Base-by-base conservation (phyloP, 805 yeast species). In the Huiozyma naganishii region DNA sequence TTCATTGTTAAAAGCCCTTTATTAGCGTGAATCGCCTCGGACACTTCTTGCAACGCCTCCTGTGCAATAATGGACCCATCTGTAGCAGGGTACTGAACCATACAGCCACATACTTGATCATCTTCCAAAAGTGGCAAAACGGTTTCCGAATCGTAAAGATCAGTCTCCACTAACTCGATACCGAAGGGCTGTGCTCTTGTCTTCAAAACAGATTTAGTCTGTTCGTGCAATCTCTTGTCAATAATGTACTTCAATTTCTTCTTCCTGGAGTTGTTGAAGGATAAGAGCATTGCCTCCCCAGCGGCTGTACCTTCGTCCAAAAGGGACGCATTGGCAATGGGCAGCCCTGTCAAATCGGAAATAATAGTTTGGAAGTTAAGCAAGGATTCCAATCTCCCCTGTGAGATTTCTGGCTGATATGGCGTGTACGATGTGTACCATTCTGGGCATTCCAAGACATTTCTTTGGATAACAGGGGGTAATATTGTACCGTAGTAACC, bases 361-460 rank as follows among this genome's bases (percentile, higher is more conserved):
- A 92, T 72, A 57, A 90, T 71, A n/a, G 98, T 92, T 68, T 92
- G 98, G 68, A 76, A 92, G 65, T 92, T 92, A 49, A 92, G 69
- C 49, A 92, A 69, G 23, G 92, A 79, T 67, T 90, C 95, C 54
- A 92, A 73, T 55, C 98, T 79, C 43, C 98, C 98, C 66, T 92
- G 98, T 1, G 96, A 83, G 46, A 92, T 89, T 64, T 92, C 98
- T 0, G 98, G 96, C 68, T 92, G 98, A 64, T 92, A 92, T 32
- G 98, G 98, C 27, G 98, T 92, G 63, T 92, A 92, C 1, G 97
- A 87, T 17, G 98, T 92, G 71, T 92, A 92, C 98, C 98, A 92
- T 60, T 88, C 95, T 6, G 98, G 98, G 48, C 82, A 78, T 65
- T 92, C 98, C 45, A 92, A 69, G 46, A 92, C 65, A 57, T 92